These are phyloP conservation scores for Sclerotinia spermophila DNA, from an alignment of 2,329 filamentous ascomycete genomes.

Conservation along the genomic window DNA sequence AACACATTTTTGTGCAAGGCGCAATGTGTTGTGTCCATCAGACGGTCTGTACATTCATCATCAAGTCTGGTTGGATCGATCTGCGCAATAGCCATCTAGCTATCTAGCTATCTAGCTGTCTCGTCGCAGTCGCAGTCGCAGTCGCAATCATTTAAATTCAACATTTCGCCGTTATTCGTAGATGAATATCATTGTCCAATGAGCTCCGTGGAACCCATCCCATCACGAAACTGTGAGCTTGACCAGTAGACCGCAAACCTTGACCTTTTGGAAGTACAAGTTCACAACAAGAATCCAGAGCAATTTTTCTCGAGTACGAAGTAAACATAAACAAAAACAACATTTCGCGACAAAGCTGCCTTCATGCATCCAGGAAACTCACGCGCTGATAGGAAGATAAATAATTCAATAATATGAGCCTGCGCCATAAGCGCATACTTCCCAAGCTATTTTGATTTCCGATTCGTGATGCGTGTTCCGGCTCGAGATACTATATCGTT, in stretches of 20 bases:
- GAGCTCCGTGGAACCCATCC: slow-evolving; percentile 18
- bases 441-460: slow-evolving; percentile 23
- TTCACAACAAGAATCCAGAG: background rate
- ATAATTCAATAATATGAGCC: slow-evolving; percentile 22
- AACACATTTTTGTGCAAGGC: background rate
- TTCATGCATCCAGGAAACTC: slow-evolving; percentile 18
- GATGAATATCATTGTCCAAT: slow-evolving; percentile 32
- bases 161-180: slow-evolving; percentile 7
- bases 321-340: slow-evolving; percentile 15
- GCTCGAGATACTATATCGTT: slow-evolving; percentile 25
- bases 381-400: slow-evolving; percentile 25
- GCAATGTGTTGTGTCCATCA: slow-evolving; percentile 7
- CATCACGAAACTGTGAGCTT: slow-evolving; percentile 26
- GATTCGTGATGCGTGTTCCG: slow-evolving; percentile 25
- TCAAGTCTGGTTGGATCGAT: background rate
- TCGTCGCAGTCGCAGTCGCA: background rate
- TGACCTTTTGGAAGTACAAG: slow-evolving; percentile 10
- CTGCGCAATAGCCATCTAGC: background rate
- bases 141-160: background rate
- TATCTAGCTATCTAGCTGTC: background rate
- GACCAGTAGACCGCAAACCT: slow-evolving; percentile 27
- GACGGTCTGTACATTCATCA: background rate
- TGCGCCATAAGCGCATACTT: slow-evolving; percentile 31
- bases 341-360: slow-evolving; percentile 21
- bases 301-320: background rate